Conservation (phyloP, 768 basidiomycete species). For the Stropharia rugosoannulata region DNA sequence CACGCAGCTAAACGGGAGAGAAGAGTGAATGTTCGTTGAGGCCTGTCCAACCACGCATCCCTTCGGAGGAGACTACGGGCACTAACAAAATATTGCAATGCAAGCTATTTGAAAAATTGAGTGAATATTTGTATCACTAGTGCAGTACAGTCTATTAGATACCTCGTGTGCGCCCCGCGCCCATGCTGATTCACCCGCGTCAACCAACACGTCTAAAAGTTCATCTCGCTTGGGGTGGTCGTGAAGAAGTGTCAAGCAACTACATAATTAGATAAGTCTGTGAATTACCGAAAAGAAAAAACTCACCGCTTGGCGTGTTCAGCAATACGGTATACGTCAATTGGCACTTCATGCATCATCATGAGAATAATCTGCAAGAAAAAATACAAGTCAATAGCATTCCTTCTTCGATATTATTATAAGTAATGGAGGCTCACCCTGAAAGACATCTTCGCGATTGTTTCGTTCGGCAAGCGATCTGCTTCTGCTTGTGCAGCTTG, state of each 20-base stretch:
- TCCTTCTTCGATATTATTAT: constrained; percentile 3
- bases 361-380: constrained; percentile 55
- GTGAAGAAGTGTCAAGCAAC: constrained; percentile 61
- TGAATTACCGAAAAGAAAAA: neutral
- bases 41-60: constrained; percentile 53
- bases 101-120: constrained; percentile 40
- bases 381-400: neutral
- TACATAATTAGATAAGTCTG: constrained; percentile 18
- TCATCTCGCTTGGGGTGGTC: constrained; percentile 63
- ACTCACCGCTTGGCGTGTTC: constrained; percentile 65
- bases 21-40: constrained; percentile 48
- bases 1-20: constrained; percentile 62
- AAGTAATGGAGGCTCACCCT: constrained; percentile 38
- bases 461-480: constrained; percentile 43
- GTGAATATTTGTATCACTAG: neutral
- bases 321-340: constrained; percentile 67
- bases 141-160: constrained; percentile 1
- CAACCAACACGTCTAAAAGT: constrained; percentile 56
- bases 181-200: constrained; percentile 72
- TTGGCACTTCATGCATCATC: constrained; percentile 62
- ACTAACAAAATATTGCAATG: constrained; percentile 59
- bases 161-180: constrained; percentile 77
- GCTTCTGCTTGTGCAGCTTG: constrained; percentile 69
- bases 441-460: constrained; percentile 67
- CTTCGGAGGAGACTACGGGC: constrained; percentile 54